Evolutionary conservation across 495 filamentous ascomycete species (phyloP), one percentile per base, ranked within the genome.

Genomic region (Lentithecium fluviatile): DNA sequence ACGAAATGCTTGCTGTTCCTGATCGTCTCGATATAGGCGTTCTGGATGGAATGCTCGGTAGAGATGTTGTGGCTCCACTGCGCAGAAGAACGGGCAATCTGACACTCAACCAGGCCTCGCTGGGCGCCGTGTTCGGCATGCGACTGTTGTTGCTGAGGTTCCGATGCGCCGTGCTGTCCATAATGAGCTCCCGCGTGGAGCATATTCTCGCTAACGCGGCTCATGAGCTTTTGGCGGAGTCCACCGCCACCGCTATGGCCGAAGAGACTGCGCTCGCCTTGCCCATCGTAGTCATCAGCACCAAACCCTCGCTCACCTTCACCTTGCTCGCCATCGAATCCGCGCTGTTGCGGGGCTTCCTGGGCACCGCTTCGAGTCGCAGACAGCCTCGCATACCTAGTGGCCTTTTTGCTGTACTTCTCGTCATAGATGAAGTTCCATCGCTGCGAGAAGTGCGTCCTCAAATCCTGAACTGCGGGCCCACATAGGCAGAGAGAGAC

Each of bases 351-450:
- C 71, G 45, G 52, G 2, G 64, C 68, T 56, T 79, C 73, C 32
- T 60, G 46, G 5, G 67, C 59, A 32, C 53, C 53, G 54, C 58
- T 50, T 42, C 40, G 37, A 11, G 63, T 45, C 5, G 54, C 13
- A 13, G 45, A 37, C 20, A 58, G 45, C 20, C 50, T 56, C 6
- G 42, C 8, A 23, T 68, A 66, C 38, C 59, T 56, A 6, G 76
- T 70, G 20, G 85, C 76, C 49, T 88, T 80, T 19, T 84, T 81
- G 55, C 78, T 74, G 69, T 97, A 97, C 72, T 96, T 97, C 47
- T 84, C 80, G 48, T 85, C 78, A 56, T 85, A 96, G 55, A 97
- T 94, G 70, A 88, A 96, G 74, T 96, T 96, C 92, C 93, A 97
- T 58, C 93, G 78, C 63, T 96, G 84, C 12, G 85, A 79, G 67